Conservation (phyloP, 768 basidiomycete genomes). For the Phaeotremella skinneri region DNA sequence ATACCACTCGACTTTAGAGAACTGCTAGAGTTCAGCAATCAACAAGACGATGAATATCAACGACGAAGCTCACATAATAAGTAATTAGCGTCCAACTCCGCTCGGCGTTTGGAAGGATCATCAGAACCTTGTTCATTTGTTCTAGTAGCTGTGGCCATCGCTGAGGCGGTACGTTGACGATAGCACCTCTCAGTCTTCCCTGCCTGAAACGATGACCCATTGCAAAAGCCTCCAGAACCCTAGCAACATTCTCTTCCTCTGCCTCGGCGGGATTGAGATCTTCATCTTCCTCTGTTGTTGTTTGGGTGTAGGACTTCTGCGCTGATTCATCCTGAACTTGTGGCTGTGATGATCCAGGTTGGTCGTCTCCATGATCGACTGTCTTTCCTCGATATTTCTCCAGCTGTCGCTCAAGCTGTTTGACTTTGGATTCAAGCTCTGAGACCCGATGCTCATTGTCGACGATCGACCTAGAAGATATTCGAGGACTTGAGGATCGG, state of each 20-base stretch:
- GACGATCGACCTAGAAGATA: background rate
- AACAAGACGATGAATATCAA: background rate
- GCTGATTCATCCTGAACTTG: no score
- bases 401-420: background rate
- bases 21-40: conserved; percentile 1
- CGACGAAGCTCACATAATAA: conserved; percentile 3
- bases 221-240: conserved; percentile 5
- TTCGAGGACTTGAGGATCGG: background rate
- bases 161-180: background rate
- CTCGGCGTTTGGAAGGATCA: conserved; percentile 4
- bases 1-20: conserved; percentile 4
- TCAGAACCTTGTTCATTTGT: background rate
- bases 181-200: conserved; percentile 4
- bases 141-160: conserved; percentile 2
- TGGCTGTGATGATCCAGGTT: background rate
- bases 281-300: background rate
- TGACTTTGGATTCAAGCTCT: background rate
- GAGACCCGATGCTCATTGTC: background rate
- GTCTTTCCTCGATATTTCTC: background rate
- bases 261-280: background rate
- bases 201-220: conserved; percentile 6
- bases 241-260: background rate
- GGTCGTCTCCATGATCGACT: background rate
- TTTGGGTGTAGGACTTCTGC: background rate
- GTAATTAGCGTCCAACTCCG: background rate